Percentiles rank a stretch among this genome's conserved stretches.
Evolutionary conservation across 139 green algal genomes (phyloP).

Genomic region (Micractinium sp.): DNA sequence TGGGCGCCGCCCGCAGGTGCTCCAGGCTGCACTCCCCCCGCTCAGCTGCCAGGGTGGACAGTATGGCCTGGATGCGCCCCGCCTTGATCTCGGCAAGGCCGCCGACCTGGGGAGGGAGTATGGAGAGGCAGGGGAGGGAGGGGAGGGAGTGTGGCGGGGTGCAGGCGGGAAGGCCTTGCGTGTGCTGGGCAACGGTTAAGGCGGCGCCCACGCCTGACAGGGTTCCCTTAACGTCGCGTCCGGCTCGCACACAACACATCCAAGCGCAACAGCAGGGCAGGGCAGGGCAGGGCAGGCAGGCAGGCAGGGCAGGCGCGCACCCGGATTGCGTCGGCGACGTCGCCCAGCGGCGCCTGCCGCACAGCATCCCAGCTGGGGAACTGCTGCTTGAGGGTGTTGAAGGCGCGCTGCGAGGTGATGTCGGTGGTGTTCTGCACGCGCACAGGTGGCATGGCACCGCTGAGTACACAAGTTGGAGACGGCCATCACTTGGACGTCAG

Average conservation of each 20-base stretch:
- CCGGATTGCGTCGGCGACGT: constrained; percentile 45
- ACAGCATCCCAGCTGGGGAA: constrained; percentile 57
- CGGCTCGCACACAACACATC: background rate
- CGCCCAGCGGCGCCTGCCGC: constrained; percentile 24
- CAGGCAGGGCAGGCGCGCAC: background rate
- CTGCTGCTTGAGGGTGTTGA: constrained; percentile 48
- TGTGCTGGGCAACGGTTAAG: too few relatives aligned
- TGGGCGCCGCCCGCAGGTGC: constrained; percentile 55
- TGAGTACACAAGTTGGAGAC: too few relatives aligned
- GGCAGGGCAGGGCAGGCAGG: background rate
- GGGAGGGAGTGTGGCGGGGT: background rate
- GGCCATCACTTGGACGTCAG: too few relatives aligned
- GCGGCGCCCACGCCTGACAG: too few relatives aligned
- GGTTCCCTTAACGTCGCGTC: too few relatives aligned
- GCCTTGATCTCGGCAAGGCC: constrained; percentile 79
- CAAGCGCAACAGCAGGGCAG: background rate
- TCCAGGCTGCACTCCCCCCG: constrained; percentile 63
- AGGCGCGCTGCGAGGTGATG: constrained; percentile 40
- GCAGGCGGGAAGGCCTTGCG: too few relatives aligned
- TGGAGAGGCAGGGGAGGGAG: background rate
- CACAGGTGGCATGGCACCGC: too few relatives aligned
- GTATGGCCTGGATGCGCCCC: constrained; percentile 68
- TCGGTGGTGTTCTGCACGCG: constrained; percentile 66
- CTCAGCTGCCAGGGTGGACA: constrained; percentile 63
- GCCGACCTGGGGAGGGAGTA: constrained; percentile 35